These are phyloP conservation scores for Lactarius hatsudake DNA, from an alignment of 768 basidiomycete genomes.

Conservation along the genomic window DNA sequence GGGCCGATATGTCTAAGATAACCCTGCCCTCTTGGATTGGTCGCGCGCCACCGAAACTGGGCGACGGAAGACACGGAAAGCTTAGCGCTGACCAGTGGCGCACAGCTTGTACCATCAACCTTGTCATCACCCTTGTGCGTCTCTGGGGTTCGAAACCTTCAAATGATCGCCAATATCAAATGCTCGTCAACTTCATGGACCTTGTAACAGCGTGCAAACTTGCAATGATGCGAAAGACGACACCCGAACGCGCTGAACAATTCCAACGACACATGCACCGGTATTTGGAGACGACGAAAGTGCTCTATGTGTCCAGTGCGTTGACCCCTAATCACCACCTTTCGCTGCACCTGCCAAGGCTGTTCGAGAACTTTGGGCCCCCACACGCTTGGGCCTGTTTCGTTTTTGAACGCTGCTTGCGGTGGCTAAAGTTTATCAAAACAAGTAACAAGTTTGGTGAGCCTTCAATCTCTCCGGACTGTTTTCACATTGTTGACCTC, in stretches of 20 bases:
- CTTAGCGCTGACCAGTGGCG: conserved; percentile 32
- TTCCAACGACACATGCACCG: conserved; percentile 34
- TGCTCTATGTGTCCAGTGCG: conserved; percentile 33
- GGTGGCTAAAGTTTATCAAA: conserved; percentile 33
- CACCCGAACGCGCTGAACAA: conserved; percentile 26
- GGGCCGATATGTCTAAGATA: conserved; percentile 27
- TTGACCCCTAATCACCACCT: conserved; percentile 42
- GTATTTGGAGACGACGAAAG: conserved; percentile 35
- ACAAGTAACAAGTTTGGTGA: conserved; percentile 37
- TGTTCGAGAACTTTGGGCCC: conserved; percentile 37
- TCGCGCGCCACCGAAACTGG: conserved; percentile 23
- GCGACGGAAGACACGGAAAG: conserved; percentile 28
- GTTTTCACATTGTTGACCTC: background rate
- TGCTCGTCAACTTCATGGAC: conserved; percentile 32
- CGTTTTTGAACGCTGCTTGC: conserved; percentile 38
- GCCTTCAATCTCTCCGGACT: too few relatives aligned
- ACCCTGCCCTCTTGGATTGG: conserved; percentile 31
- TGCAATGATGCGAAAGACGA: conserved; percentile 32
- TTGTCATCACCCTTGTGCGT: conserved; percentile 28
- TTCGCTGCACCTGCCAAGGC: conserved; percentile 37
- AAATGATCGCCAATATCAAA: background rate
- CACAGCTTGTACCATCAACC: conserved; percentile 23
- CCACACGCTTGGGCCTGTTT: conserved; percentile 39
- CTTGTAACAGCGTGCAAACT: conserved; percentile 37
- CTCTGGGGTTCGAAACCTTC: conserved; percentile 28